Evolutionary conservation across 139 green algal species (phyloP).

Genomic region (Picochlorum costavermella): DNA sequence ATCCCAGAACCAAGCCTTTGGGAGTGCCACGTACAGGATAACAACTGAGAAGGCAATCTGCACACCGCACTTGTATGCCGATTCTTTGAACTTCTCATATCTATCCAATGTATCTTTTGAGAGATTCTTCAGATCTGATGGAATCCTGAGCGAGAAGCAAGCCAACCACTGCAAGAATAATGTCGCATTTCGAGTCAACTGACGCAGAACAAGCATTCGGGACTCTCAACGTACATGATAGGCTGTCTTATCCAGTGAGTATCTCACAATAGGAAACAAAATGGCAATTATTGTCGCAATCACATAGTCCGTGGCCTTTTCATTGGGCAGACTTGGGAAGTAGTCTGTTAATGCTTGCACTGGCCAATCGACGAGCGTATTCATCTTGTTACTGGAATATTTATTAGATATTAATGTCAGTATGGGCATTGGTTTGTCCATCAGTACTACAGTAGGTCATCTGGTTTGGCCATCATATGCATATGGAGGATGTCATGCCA

Average conservation of each 20-base stretch:
- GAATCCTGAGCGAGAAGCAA: slow-evolving; percentile 2
- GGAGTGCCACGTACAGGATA: slow-evolving; percentile 15
- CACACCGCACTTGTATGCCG: slow-evolving; percentile 25
- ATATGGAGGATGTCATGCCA: no score
- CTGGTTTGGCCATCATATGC: no score
- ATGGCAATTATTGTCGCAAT: slow-evolving; percentile 12
- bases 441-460: no score
- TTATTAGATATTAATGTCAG: no score
- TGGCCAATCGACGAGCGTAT: neutral
- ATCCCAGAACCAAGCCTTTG: slow-evolving; percentile 36
- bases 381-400: no score
- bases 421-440: no score
- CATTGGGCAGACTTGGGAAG: neutral
- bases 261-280: slow-evolving; percentile 24
- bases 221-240: slow-evolving; percentile 15
- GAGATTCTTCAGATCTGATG: slow-evolving; percentile 17
- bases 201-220: neutral
- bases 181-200: no score
- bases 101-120: neutral
- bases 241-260: slow-evolving; percentile 17
- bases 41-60: slow-evolving; percentile 23
- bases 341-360: neutral
- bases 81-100: slow-evolving; percentile 26
- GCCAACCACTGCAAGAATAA: neutral
- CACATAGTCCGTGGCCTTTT: slow-evolving; percentile 15